These are phyloP conservation scores for Colletotrichum musae DNA, from an alignment of 2,329 filamentous ascomycete species.

Conservation along the genomic window DNA sequence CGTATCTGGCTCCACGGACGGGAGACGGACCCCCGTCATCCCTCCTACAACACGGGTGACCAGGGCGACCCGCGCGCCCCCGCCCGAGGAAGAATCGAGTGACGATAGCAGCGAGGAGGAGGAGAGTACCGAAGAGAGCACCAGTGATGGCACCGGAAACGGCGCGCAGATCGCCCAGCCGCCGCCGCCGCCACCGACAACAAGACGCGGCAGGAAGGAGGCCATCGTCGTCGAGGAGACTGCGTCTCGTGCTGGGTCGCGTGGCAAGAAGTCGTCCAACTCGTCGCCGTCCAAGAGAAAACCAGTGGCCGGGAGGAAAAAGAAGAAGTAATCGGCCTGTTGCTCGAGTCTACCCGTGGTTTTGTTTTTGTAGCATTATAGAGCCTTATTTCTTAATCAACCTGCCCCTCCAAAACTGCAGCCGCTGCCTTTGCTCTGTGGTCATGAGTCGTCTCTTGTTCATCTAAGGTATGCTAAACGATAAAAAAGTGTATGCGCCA, in stretches of 20 bases:
- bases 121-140: constrained; percentile 49
- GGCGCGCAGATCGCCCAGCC: constrained; percentile 53
- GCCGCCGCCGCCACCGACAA: constrained; percentile 40
- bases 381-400: constrained; percentile 30
- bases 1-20: constrained; percentile 52
- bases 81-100: constrained; percentile 47
- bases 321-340: constrained; percentile 51
- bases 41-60: constrained; percentile 52
- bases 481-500: constrained; percentile 14
- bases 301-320: constrained; percentile 48
- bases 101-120: constrained; percentile 49
- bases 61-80: constrained; percentile 48
- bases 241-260: constrained; percentile 48
- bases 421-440: not conserved
- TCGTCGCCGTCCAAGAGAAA: constrained; percentile 59
- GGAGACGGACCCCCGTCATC: constrained; percentile 46
- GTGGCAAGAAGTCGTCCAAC: constrained; percentile 57
- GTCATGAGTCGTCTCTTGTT: constrained; percentile 32
- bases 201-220: constrained; percentile 47
- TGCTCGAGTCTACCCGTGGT: constrained; percentile 4
- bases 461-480: constrained; percentile 8
- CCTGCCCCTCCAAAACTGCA: not conserved
- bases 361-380: constrained; percentile 16
- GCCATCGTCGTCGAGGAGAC: constrained; percentile 57
- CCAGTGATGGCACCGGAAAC: constrained; percentile 54